phyloP scores from a whole-genome alignment of 768 basidiomycete genomes.

The Exidia glandulosa region DNA sequence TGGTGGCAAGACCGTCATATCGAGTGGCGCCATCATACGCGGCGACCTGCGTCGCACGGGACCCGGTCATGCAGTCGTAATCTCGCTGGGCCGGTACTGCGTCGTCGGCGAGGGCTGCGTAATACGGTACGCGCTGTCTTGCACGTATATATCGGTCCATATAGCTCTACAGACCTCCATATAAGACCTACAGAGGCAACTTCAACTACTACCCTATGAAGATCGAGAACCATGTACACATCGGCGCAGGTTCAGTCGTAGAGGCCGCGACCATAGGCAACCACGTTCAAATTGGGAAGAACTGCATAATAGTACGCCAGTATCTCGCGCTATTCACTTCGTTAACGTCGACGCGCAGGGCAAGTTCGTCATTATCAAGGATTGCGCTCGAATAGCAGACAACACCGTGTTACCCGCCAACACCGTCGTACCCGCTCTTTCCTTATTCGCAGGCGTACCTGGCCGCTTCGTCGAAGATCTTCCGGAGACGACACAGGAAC shows the following conservation, averaged over 20 bases:
- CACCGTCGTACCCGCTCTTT: constrained; percentile 82
- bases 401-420: constrained; percentile 84
- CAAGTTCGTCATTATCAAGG: constrained; percentile 93
- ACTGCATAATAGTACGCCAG: constrained; percentile 88
- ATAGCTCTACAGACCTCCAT: constrained; percentile 78
- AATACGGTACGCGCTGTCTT: constrained; percentile 46
- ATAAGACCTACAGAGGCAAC: constrained; percentile 81
- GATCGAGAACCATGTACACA: constrained; percentile 89
- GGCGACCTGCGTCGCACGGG: constrained; percentile 87
- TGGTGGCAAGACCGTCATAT: constrained; percentile 93
- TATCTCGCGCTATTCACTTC: neutral
- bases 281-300: constrained; percentile 89
- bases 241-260: constrained; percentile 75
- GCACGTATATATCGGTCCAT: too few relatives aligned
- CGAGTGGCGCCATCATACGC: constrained; percentile 79
- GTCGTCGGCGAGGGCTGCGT: constrained; percentile 82
- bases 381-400: constrained; percentile 84
- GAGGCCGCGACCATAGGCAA: constrained; percentile 94
- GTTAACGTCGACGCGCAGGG: constrained; percentile 40
- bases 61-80: constrained; percentile 86
- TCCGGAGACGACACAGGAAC: constrained; percentile 90
- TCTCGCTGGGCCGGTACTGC: constrained; percentile 89
- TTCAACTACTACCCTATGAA: constrained; percentile 99
- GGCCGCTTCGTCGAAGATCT: constrained; percentile 76
- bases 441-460: constrained; percentile 81